phyloP scores from a whole-genome alignment of 306 rosid genomes.

The Inga laurina region DNA sequence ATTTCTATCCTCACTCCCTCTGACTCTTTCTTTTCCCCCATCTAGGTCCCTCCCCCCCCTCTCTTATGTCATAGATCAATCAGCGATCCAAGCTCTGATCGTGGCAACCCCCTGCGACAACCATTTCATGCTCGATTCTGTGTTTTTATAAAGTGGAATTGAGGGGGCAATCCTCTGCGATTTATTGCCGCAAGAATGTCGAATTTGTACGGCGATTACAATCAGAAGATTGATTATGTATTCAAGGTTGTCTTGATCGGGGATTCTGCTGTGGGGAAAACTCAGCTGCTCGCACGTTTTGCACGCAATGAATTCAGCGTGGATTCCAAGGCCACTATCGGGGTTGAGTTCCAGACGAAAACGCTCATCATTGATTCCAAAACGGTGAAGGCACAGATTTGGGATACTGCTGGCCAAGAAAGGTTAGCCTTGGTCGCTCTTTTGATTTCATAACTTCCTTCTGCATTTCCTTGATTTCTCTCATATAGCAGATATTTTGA shows the following conservation, averaged over 20 bases:
- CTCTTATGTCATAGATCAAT: background rate
- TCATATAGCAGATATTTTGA: background rate
- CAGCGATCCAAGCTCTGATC: background rate
- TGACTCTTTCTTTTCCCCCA: background rate
- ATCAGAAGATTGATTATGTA: conserved; percentile 85
- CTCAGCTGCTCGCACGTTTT: conserved; percentile 86
- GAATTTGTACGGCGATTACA: conserved; percentile 78
- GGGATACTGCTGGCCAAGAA: conserved; percentile 99
- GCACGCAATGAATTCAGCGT: conserved; percentile 73
- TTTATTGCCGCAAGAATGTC: conserved; percentile 49
- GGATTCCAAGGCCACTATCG: conserved; percentile 90
- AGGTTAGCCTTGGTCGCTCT: conserved; percentile 42
- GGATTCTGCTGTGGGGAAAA: conserved; percentile 93
- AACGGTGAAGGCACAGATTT: conserved; percentile 83
- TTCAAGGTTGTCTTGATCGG: conserved; percentile 95
- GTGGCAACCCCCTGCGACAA: background rate
- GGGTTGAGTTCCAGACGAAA: conserved; percentile 93
- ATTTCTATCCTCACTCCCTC: background rate
- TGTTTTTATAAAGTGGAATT: conserved; percentile 1
- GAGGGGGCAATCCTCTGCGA: conserved; percentile 13
- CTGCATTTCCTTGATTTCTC: background rate
- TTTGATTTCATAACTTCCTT: background rate
- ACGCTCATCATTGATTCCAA: conserved; percentile 79
- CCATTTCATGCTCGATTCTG: conserved; percentile 17
- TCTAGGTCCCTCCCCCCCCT: background rate